A percentile compares a stretch with the other conserved stretches of the same genome.
Evolutionary conservation across 345 rosid genomes (phyloP).

Genomic region (rapeseed (Brassica napus)): Da-Ae NC_063445.1:48410001-48410500

Average conservation of each 20-base stretch:
- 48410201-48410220: neutral
- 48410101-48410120: constrained; percentile 35
- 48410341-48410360: too few species aligned
- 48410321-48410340: neutral
- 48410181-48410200: constrained; percentile 2
- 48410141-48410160: neutral
- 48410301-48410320: constrained; percentile 3
- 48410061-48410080: constrained; percentile 88
- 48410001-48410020: constrained; percentile 70
- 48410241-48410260: neutral
- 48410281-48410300: neutral
- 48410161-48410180: neutral
- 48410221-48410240: neutral
- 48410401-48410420: constrained; percentile 55
- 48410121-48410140: constrained; percentile 14
- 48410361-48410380: too few species aligned
- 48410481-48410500: constrained; percentile 70
- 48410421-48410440: constrained; percentile 90
- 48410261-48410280: neutral
- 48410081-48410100: constrained; percentile 61
- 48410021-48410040: constrained; percentile 96
- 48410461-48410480: constrained; percentile 96
- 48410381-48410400: neutral
- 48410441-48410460: constrained; percentile 97
- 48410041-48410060: constrained; percentile 99